These are phyloP conservation scores for Hygrophila difformis DNA, from an alignment of 257 asterid species.

Conservation along the genomic window DNA sequence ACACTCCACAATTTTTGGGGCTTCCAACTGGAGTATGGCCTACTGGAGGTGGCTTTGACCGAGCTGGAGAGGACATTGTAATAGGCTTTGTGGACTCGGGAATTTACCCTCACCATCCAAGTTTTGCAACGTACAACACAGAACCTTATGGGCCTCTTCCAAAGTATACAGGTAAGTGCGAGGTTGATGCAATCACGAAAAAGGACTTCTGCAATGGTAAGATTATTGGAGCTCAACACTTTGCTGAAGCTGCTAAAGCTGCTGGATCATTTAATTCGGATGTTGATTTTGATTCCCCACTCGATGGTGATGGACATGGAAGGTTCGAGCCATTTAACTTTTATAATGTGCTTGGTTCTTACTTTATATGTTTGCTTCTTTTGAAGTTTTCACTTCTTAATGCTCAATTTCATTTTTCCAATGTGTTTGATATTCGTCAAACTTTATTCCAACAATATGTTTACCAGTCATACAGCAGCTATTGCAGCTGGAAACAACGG, in stretches of 20 bases:
- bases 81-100: conserved; percentile 96
- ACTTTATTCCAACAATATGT: background rate
- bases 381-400: too few species aligned
- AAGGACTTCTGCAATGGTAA: conserved; percentile 81
- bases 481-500: conserved; percentile 99
- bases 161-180: conserved; percentile 87
- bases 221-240: conserved; percentile 98
- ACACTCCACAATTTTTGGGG: conserved; percentile 95
- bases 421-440: background rate
- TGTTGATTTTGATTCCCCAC: conserved; percentile 77
- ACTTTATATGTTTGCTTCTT: background rate
- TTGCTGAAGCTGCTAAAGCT: conserved; percentile 90
- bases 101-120: conserved; percentile 85
- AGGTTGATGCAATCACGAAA: conserved; percentile 64
- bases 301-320: conserved; percentile 99
- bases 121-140: conserved; percentile 56
- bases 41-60: conserved; percentile 86
- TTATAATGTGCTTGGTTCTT: background rate
- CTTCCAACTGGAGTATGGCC: conserved; percentile 99
- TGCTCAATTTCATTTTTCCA: too few species aligned
- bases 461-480: conserved; percentile 88
- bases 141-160: conserved; percentile 89
- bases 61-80: conserved; percentile 94
- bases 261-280: conserved; percentile 86
- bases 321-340: conserved; percentile 43